Base-by-base conservation (phyloP, 73 alveolate species). In the Tetrahymena borealis region DNA sequence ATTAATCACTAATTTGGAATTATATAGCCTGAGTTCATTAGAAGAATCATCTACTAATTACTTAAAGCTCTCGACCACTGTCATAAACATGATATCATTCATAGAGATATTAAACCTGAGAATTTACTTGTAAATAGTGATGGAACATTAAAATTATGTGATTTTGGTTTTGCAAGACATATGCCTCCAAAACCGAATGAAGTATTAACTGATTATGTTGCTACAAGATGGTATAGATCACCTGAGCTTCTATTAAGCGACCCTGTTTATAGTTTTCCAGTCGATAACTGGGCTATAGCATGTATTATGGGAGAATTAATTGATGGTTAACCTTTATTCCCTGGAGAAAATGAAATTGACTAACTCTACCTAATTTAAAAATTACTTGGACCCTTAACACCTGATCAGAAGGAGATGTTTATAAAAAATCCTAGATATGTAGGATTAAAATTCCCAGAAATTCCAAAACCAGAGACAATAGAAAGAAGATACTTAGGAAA, bases 321-420 rank as follows among this genome's bases (percentile, higher is more conserved):
- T 20, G 99, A 98, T 97, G 98, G 99, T 10, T 96, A 98, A 91
- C 99, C 99, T 13, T 95, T 98, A 79, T 98, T 98, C 94, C 99
- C 99, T 24, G 99, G 99, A 32, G 99, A 98, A 91, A 95, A 96
- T 92, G 99, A 97, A 85, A 94, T 96, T 78, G 99, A 98, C 92
- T 96, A 98, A 94, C 96, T 98, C 7, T 96, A 96, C 95, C 91
- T 97, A 85, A 98, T 98, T 24, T 96, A 97, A 91, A 98, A 98
- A 93, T 90, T 96, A 90, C 92, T 98, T n/a, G 99, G 99, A 10
- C 96, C 97, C 40, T 93, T 98, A 37, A 98, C 99, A n/a, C 96
- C 96, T 40, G 94, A 93, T 43, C 94, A 97, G 78, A 93, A 96
- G 38, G 98, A 98, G 60, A 90, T 93, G 93, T 98, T 97, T 94